Evolutionary conservation across 2,329 filamentous ascomycete genomes (phyloP).

Genomic region (Aspergillus sp.): DNA sequence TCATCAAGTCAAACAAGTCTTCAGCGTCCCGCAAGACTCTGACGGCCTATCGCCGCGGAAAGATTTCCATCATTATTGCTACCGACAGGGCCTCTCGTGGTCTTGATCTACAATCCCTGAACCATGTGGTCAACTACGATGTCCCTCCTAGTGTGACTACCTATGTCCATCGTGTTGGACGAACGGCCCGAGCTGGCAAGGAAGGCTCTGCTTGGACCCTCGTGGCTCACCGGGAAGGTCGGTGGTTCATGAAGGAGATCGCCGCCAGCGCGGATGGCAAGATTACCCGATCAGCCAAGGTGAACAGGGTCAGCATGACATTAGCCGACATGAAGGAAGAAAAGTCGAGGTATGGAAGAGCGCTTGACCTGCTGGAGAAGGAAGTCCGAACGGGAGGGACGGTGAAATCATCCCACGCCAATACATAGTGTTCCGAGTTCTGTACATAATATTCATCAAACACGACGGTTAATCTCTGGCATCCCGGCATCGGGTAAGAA

Average conservation of each 20-base stretch:
- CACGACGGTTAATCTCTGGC: neutral
- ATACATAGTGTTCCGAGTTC: neutral
- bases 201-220: slow-evolving; percentile 81
- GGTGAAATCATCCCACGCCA: slow-evolving; percentile 4
- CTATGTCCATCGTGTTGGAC: slow-evolving; percentile 89
- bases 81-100: slow-evolving; percentile 93
- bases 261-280: slow-evolving; percentile 48
- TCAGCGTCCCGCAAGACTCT: slow-evolving; percentile 67
- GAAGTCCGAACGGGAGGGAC: slow-evolving; percentile 31
- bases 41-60: slow-evolving; percentile 61
- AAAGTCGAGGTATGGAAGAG: slow-evolving; percentile 31
- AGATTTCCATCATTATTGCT: slow-evolving; percentile 74
- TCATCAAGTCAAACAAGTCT: slow-evolving; percentile 77
- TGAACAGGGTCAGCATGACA: slow-evolving; percentile 33
- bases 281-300: slow-evolving; percentile 27
- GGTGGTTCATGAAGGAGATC: slow-evolving; percentile 90
- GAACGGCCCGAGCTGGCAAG: slow-evolving; percentile 80
- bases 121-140: slow-evolving; percentile 92
- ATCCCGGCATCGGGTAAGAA: neutral
- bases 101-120: slow-evolving; percentile 75
- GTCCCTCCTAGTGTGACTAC: slow-evolving; percentile 75
- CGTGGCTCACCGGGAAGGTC: slow-evolving; percentile 75
- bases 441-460: neutral
- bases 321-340: slow-evolving; percentile 26
- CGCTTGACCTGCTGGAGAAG: slow-evolving; percentile 36